Conservation (phyloP, 2,329 filamentous ascomycete species). For the Paramyrothecium sp. region DNA sequence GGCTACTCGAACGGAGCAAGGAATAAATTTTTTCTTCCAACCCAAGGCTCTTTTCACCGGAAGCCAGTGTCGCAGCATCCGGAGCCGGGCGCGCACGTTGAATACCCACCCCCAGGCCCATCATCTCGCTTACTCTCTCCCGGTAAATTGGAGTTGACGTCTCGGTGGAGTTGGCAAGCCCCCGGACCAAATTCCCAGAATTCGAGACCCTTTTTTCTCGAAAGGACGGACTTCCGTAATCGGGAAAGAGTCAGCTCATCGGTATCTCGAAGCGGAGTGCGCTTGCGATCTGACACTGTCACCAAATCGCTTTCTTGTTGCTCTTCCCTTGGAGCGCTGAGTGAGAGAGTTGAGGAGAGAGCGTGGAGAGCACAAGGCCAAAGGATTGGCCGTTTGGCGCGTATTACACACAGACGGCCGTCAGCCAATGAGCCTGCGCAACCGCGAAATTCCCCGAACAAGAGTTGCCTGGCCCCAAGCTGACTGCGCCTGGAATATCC, state of each 20-base stretch:
- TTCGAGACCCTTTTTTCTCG: background rate
- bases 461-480: too few species aligned
- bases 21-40: background rate
- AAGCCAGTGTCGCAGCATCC: slow-evolving; percentile 21
- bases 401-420: background rate
- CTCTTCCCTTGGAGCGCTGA: background rate
- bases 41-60: slow-evolving; percentile 20
- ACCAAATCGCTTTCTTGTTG: background rate
- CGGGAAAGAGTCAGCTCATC: background rate
- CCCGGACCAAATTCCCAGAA: background rate
- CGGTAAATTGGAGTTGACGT: slow-evolving; percentile 30
- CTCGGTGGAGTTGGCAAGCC: slow-evolving; percentile 15
- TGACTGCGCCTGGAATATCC: background rate
- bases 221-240: background rate
- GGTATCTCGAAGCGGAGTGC: background rate
- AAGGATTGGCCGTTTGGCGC: background rate
- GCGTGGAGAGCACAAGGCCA: background rate
- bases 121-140: slow-evolving; percentile 34
- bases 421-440: background rate
- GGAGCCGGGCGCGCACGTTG: slow-evolving; percentile 16
- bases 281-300: background rate
- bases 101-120: slow-evolving; percentile 19
- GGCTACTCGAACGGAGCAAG: background rate
- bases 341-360: background rate
- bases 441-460: too few species aligned